Conservation (phyloP, 2,329 filamentous ascomycete species). For the Fusarium marasasianum region DNA sequence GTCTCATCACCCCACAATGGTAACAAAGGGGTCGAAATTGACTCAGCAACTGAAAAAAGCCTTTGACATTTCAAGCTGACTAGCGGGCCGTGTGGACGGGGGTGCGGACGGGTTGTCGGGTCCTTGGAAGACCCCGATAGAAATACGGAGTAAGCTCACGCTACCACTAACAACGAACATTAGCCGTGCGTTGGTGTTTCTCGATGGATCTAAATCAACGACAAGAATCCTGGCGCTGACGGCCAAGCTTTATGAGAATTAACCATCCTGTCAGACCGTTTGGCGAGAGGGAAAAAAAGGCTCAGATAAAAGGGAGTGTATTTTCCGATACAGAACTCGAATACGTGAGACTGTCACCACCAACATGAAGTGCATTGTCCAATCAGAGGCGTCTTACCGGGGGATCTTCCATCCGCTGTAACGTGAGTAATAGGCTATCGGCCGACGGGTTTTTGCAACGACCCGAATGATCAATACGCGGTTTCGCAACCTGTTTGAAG, state of each 20-base stretch:
- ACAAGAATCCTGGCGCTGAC: conserved; percentile 4
- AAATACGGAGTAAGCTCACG: background rate
- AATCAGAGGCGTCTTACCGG: conserved; percentile 8
- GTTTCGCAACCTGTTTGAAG: conserved; percentile 19
- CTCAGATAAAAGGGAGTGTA: background rate
- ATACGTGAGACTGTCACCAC: background rate
- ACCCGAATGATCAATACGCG: conserved; percentile 21
- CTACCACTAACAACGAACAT: background rate
- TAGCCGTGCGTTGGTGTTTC: background rate
- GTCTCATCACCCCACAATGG: background rate
- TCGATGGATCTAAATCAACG: background rate
- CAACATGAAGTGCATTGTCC: background rate
- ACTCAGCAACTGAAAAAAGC: background rate
- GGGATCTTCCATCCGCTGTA: conserved; percentile 24
- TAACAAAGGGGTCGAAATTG: conserved; percentile 5
- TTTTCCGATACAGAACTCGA: background rate
- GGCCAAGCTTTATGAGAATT: conserved; percentile 4
- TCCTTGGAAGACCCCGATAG: conserved; percentile 46
- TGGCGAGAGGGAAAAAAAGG: background rate
- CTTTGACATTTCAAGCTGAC: background rate
- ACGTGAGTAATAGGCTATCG: conserved; percentile 17
- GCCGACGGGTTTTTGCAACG: conserved; percentile 15
- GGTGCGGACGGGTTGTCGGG: conserved; percentile 43
- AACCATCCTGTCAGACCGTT: background rate
- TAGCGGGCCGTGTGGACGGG: conserved; percentile 16